Base-by-base conservation (phyloP, 345 rosid species). In the Turnera subulata region DNA sequence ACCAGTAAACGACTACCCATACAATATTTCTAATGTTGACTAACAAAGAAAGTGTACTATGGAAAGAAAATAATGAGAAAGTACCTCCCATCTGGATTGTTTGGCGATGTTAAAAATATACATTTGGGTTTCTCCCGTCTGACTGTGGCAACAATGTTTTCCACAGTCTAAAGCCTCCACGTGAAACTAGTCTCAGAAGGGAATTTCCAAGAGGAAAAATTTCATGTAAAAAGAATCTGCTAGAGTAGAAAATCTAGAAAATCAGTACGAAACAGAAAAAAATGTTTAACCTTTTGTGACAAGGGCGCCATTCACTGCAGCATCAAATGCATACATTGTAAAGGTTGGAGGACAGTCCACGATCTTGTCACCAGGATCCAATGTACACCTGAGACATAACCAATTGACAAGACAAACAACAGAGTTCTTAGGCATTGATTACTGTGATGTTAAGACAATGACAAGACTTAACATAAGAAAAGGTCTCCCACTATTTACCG, bases 1-100 rank as follows among this genome's bases (percentile, higher is more conserved):
- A n/a, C n/a, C n/a, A n/a, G n/a, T n/a, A n/a, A n/a, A n/a, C n/a
- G n/a, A n/a, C n/a, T n/a, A n/a, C n/a, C n/a, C n/a, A 29, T 29
- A 4, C 8, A 29, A 29, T 29, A 29, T 29, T 29, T 29, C 4
- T 29, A 29, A 29, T 23, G 0, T 24, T 9, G 11, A 17, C 12
- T 46, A 21, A 35, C 11, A 26, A 56, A 17, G 15, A 13, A 29
- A 29, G 12, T 5, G 13, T 35, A 58, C 2, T 15, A 4, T 15
- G 1, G n/a, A 17, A 35, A 6, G 18, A 23, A 59, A 54, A 46
- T 11, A 23, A 8, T 12, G 15, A 47, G 0, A 21, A 37, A 23
- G 53, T 65, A 88, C 98, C 99, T 93, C 52, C 97, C 99, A 73
- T 93, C 97, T 29, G 99, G 99, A 72, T 93, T 93, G 68, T 93